Evolutionary conservation across 768 basidiomycete genomes (phyloP).

Genomic region (Pisolithus albus): DNA sequence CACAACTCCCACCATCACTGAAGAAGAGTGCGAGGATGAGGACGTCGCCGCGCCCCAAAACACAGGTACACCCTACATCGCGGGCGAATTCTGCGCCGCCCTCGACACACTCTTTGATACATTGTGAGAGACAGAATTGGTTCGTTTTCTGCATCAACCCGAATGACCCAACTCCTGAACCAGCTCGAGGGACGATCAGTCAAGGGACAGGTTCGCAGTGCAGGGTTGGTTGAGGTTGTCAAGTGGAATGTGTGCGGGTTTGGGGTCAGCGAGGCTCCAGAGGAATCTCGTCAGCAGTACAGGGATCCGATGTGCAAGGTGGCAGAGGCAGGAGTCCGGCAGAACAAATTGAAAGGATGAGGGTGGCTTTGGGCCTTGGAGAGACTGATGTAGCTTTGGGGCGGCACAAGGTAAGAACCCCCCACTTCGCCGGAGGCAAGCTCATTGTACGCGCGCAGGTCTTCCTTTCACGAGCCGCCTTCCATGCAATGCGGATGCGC

Average conservation of each 20-base stretch:
- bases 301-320: slow-evolving; percentile 48
- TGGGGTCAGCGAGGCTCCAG: slow-evolving; percentile 78
- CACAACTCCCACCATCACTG: slow-evolving; percentile 13
- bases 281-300: slow-evolving; percentile 85
- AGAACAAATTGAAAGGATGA: slow-evolving; percentile 55
- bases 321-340: slow-evolving; percentile 45
- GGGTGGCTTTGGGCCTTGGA: slow-evolving; percentile 46
- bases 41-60: slow-evolving; percentile 26
- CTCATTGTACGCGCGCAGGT: slow-evolving; percentile 45
- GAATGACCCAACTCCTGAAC: slow-evolving; percentile 89
- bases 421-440: background rate
- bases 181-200: slow-evolving; percentile 89
- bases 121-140: slow-evolving; percentile 84
- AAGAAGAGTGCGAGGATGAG: slow-evolving; percentile 47
- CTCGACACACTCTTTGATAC: slow-evolving; percentile 83
- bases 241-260: slow-evolving; percentile 59
- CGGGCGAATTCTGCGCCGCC: slow-evolving; percentile 82
- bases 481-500: slow-evolving; percentile 72
- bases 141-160: slow-evolving; percentile 90
- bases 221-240: slow-evolving; percentile 74
- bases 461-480: slow-evolving; percentile 79
- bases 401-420: slow-evolving; percentile 61
- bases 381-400: slow-evolving; percentile 79
- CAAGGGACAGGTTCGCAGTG: slow-evolving; percentile 83
- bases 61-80: slow-evolving; percentile 57